These are phyloP conservation scores for Aspergillus ostianus DNA, from an alignment of 495 filamentous ascomycete genomes.

Conservation along the genomic window DNA sequence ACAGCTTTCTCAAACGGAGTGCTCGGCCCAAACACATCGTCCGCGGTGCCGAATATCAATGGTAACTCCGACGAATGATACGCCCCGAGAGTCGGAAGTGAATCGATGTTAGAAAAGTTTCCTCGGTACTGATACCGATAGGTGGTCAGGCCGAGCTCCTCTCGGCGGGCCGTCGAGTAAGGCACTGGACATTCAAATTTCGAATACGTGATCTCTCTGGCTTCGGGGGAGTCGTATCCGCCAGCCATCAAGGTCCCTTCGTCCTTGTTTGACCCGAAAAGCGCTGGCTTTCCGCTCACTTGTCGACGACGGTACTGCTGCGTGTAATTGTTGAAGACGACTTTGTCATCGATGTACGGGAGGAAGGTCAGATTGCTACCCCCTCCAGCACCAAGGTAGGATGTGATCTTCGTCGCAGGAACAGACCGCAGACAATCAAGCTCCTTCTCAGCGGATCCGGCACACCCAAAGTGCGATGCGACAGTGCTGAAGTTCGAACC, in stretches of 20 bases:
- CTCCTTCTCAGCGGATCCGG: constrained; percentile 31
- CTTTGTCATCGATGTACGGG: constrained; percentile 14
- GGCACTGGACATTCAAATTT: constrained; percentile 10
- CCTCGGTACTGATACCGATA: constrained; percentile 47
- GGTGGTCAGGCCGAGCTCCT: constrained; percentile 18
- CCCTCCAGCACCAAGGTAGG: constrained; percentile 24
- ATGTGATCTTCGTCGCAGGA: constrained; percentile 27
- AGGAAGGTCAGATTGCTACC: constrained; percentile 9
- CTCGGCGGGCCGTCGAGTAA: constrained; percentile 16
- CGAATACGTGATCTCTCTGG: no score
- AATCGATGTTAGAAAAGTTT: constrained; percentile 45
- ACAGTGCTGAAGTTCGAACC: constrained; percentile 40
- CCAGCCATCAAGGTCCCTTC: constrained; percentile 13
- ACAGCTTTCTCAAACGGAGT: constrained; percentile 31
- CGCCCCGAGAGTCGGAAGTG: constrained; percentile 38
- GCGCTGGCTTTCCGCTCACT: no score
- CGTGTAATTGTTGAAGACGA: constrained; percentile 10
- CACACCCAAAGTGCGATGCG: constrained; percentile 40
- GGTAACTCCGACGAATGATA: constrained; percentile 46
- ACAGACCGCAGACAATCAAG: constrained; percentile 45
- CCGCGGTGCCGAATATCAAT: constrained; percentile 42
- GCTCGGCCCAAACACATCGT: constrained; percentile 21
- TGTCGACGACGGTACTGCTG: no score
- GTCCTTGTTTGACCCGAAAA: constrained; percentile 9
- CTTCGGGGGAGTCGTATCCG: neutral